Evolutionary conservation across 177 flowering plant species (phyloP).

Genomic region (Vitis hybrid): DNA sequence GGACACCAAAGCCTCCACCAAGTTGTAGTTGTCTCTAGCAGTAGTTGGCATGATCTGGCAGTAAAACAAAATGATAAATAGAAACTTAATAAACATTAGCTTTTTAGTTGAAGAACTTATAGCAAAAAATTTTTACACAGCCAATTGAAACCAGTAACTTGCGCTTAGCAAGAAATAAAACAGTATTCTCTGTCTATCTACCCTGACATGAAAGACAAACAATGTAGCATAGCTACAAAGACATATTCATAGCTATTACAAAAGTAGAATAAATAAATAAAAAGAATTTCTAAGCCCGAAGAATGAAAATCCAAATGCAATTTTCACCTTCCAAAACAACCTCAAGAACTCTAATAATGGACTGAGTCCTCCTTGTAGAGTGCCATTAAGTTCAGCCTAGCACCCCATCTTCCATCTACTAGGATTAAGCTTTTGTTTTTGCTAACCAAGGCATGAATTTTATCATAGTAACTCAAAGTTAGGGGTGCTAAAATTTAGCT

Average conservation of each 20-base stretch:
- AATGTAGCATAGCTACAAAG: not conserved
- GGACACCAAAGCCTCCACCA: conserved; percentile 77
- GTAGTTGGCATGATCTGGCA: conserved; percentile 59
- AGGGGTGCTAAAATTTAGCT: too few relatives aligned
- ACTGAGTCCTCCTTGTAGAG: too few relatives aligned
- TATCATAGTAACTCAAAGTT: too few relatives aligned
- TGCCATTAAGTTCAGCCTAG: too few relatives aligned
- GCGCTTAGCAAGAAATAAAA: not conserved
- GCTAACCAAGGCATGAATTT: too few relatives aligned
- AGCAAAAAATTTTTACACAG: not conserved
- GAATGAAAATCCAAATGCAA: too few relatives aligned
- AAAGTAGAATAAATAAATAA: not conserved
- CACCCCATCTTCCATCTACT: too few relatives aligned
- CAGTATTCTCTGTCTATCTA: too few relatives aligned
- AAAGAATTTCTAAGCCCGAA: not conserved
- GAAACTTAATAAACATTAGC: not conserved
- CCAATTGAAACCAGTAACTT: not conserved
- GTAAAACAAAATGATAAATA: conserved; percentile 5
- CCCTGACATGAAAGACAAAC: not conserved
- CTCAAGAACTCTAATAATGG: too few relatives aligned
- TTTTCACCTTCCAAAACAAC: too few relatives aligned
- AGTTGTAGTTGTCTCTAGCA: conserved; percentile 60
- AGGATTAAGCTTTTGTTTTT: too few relatives aligned
- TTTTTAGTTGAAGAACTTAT: not conserved
- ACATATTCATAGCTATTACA: not conserved